Evolutionary conservation across 768 basidiomycete genomes (phyloP).

Genomic region (Krasilnikovozyma curviuscula): DNA sequence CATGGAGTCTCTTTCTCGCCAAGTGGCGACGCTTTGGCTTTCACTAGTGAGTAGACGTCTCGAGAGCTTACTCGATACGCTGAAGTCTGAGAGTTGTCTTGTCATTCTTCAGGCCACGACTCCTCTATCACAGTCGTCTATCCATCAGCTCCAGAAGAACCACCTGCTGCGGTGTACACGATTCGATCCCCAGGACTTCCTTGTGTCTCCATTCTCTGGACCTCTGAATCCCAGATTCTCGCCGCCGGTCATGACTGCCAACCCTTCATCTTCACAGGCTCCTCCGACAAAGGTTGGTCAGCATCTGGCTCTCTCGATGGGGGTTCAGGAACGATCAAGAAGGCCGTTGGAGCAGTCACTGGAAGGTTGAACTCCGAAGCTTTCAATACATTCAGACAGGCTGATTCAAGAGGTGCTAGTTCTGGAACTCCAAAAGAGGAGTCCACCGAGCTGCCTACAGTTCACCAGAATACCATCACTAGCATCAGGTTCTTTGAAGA

Average conservation of each 20-base stretch:
- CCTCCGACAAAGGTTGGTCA: constrained; percentile 51
- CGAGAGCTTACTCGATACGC: neutral
- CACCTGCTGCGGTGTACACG: constrained; percentile 37
- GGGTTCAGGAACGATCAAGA: constrained; percentile 32
- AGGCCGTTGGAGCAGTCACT: constrained; percentile 23
- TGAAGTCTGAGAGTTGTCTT: neutral
- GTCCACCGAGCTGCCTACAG: constrained; percentile 63
- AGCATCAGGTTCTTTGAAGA: constrained; percentile 56
- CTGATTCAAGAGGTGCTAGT: constrained; percentile 53
- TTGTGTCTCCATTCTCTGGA: constrained; percentile 68
- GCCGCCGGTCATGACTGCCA: constrained; percentile 97
- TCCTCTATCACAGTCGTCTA: constrained; percentile 85
- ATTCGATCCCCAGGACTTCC: constrained; percentile 65
- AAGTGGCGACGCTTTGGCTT: constrained; percentile 81
- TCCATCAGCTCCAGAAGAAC: constrained; percentile 35
- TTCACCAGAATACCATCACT: constrained; percentile 99
- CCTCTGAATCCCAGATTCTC: constrained; percentile 56
- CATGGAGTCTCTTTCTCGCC: constrained; percentile 91
- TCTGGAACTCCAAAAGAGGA: constrained; percentile 23
- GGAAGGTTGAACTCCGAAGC: constrained; percentile 81
- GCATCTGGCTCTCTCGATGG: constrained; percentile 56
- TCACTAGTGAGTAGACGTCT: constrained; percentile 48
- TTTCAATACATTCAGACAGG: constrained; percentile 81
- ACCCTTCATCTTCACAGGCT: constrained; percentile 67
- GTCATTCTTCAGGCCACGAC: constrained; percentile 55